Conservation (phyloP, 257 asterid genomes). For the Galeopsis tetrahit region DNA sequence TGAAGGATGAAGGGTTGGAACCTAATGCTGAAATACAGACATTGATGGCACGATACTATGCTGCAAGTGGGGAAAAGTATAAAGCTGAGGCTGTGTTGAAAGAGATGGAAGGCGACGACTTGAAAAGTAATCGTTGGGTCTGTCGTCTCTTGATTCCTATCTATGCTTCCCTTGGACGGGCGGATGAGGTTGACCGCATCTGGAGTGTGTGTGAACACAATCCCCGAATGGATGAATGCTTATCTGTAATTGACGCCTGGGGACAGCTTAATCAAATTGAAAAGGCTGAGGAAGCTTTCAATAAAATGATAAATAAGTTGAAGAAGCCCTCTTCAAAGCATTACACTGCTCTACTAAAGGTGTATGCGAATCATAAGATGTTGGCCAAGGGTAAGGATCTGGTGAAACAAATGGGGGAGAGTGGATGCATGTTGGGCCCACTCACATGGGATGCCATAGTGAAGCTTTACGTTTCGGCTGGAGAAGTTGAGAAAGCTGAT, state of each 20-base stretch:
- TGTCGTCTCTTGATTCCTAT: slow-evolving; percentile 54
- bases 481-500: slow-evolving; percentile 74
- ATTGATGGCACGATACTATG: slow-evolving; percentile 54
- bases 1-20: slow-evolving; percentile 64
- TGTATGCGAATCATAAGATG: slow-evolving; percentile 64
- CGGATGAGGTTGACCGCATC: slow-evolving; percentile 64
- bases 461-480: slow-evolving; percentile 64
- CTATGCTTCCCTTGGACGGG: slow-evolving; percentile 72
- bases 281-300: slow-evolving; percentile 72
- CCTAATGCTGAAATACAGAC: slow-evolving; percentile 42
- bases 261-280: slow-evolving; percentile 62
- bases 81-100: slow-evolving; percentile 65
- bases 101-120: slow-evolving; percentile 64
- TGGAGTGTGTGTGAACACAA: slow-evolving; percentile 68
- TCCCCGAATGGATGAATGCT: slow-evolving; percentile 48
- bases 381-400: slow-evolving; percentile 72
- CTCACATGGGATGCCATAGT: slow-evolving; percentile 73
- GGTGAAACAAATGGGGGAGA: slow-evolving; percentile 66
- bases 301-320: slow-evolving; percentile 41
- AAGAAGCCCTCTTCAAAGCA: slow-evolving; percentile 46
- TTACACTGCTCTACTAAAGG: slow-evolving; percentile 50
- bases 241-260: slow-evolving; percentile 73
- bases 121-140: slow-evolving; percentile 51
- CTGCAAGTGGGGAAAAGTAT: slow-evolving; percentile 50
- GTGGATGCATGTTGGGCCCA: slow-evolving; percentile 58